These are phyloP conservation scores for Adansonia grandidieri DNA, from an alignment of 441 rosid genomes.

Conservation along the genomic window DNA sequence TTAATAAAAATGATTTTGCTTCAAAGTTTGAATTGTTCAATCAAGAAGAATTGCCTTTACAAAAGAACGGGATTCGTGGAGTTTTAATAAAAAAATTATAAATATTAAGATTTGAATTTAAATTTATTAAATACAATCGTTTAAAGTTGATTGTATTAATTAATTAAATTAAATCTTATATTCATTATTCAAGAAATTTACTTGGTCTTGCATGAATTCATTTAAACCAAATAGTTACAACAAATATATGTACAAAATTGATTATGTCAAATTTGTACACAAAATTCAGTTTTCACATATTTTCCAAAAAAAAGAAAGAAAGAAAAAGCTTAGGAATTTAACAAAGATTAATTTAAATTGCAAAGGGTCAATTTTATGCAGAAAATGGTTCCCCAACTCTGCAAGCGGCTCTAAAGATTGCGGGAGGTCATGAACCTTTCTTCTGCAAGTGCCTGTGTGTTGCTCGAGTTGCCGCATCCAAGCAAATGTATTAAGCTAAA, in stretches of 20 bases:
- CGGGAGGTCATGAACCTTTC: slow-evolving; percentile 33
- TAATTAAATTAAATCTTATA: too few relatives aligned
- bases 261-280: not conserved
- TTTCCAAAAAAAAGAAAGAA: too few relatives aligned
- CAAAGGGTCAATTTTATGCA: slow-evolving; percentile 12
- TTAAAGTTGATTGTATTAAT: too few relatives aligned
- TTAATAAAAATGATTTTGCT: too few relatives aligned
- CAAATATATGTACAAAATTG: not conserved
- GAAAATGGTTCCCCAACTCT: not conserved
- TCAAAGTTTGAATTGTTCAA: too few relatives aligned
- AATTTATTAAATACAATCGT: too few relatives aligned
- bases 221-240: not conserved
- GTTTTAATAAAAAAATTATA: too few relatives aligned
- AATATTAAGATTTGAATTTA: too few relatives aligned
- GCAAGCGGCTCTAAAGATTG: slow-evolving; percentile 36
- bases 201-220: not conserved
- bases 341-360: not conserved
- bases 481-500: not conserved
- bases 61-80: too few relatives aligned
- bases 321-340: too few relatives aligned
- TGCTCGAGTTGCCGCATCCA: slow-evolving; percentile 40
- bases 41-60: too few relatives aligned
- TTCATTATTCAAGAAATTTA: not conserved
- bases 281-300: slow-evolving; percentile 2
- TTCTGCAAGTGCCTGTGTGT: not conserved